These are phyloP conservation scores for Ilyonectria mors-panacis DNA, from an alignment of 2,329 filamentous ascomycete genomes.

Conservation along the genomic window DNA sequence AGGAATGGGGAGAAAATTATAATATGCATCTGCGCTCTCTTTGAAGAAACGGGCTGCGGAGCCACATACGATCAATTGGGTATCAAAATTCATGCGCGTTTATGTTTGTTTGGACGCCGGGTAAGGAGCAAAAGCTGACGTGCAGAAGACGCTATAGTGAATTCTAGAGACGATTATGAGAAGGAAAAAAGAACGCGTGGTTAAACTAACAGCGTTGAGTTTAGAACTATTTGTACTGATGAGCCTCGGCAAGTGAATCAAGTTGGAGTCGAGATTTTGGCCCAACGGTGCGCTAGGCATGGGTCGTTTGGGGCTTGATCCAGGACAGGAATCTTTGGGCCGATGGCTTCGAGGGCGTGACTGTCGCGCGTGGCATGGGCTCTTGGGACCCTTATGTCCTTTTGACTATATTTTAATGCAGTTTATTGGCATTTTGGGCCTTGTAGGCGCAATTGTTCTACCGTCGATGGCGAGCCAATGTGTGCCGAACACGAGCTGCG, in stretches of 20 bases:
- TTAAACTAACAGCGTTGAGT: background rate
- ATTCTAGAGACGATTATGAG: background rate
- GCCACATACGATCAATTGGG: too few species aligned
- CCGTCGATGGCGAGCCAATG: background rate
- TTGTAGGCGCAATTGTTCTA: background rate
- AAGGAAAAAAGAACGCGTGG: background rate
- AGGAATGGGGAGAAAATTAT: too few species aligned
- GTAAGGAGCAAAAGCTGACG: too few species aligned
- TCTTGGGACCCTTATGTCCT: too few species aligned
- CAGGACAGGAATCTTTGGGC: background rate
- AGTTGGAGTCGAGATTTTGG: background rate
- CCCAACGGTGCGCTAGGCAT: background rate
- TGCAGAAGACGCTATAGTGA: too few species aligned
- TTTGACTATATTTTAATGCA: background rate
- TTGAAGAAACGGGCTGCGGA: too few species aligned
- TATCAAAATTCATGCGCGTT: too few species aligned
- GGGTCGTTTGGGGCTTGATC: background rate
- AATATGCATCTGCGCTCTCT: too few species aligned
- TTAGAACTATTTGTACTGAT: background rate
- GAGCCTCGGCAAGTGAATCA: background rate
- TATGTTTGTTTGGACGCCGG: too few species aligned
- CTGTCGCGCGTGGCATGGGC: background rate
- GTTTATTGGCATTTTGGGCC: background rate
- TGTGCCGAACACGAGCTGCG: background rate
- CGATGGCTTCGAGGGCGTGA: background rate